These are phyloP conservation scores for Fusarium sp. DNA, from an alignment of 2,329 filamentous ascomycete genomes.

Conservation along the genomic window DNA sequence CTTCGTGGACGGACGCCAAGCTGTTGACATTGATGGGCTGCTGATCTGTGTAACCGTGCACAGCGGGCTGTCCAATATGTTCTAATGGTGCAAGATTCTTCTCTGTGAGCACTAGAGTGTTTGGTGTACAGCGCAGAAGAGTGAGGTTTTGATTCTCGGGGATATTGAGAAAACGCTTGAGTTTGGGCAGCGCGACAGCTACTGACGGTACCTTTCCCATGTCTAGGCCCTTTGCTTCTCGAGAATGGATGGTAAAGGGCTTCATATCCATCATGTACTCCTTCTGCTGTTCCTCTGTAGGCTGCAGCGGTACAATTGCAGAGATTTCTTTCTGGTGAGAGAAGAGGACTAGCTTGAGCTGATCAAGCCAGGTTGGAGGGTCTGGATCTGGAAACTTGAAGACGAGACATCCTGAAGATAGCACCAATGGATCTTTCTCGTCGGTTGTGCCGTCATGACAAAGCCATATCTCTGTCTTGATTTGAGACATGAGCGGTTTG, in stretches of 20 bases:
- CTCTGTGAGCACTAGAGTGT: conserved; percentile 28
- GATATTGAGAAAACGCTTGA: conserved; percentile 35
- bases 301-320: conserved; percentile 12
- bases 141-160: conserved; percentile 27
- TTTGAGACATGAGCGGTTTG: conserved; percentile 40
- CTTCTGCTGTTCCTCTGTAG: not conserved
- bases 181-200: conserved; percentile 10
- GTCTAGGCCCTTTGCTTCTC: conserved; percentile 31
- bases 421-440: not conserved
- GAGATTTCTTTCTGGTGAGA: not conserved
- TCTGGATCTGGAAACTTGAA: conserved; percentile 26
- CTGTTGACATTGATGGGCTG: conserved; percentile 41
- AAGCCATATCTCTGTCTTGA: conserved; percentile 36
- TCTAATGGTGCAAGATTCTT: conserved; percentile 34
- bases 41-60: conserved; percentile 44
- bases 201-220: conserved; percentile 16
- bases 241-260: conserved; percentile 26
- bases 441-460: not conserved
- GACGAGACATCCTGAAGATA: conserved; percentile 13
- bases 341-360: fast-evolving
- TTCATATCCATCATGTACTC: conserved; percentile 9
- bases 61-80: conserved; percentile 29
- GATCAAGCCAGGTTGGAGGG: not conserved
- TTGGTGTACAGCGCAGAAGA: conserved; percentile 19
- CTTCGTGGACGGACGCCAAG: conserved; percentile 34